Conservation (phyloP, 805 yeast species). For the Saccharomycopsis javanensis region DNA sequence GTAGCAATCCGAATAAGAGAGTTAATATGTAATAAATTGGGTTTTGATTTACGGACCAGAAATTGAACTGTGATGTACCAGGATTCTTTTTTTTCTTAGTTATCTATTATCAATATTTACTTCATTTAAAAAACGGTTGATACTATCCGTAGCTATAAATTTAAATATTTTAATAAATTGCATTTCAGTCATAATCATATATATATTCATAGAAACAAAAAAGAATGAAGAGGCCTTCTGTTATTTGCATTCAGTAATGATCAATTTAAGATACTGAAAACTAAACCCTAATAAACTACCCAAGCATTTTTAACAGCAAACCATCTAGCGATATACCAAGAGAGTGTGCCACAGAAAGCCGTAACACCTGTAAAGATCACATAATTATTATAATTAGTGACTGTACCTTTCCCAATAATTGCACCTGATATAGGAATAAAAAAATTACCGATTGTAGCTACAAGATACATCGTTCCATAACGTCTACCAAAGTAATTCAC, state of each 20-base stretch:
- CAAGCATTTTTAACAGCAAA: constrained; percentile 2
- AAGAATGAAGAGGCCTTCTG: background rate
- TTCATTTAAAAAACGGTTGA: background rate
- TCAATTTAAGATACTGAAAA: background rate
- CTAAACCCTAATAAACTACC: constrained; percentile 6
- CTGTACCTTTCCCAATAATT: constrained; percentile 30
- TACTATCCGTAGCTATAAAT: background rate
- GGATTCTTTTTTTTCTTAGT: background rate
- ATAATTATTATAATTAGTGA: constrained; percentile 1
- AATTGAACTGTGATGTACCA: background rate
- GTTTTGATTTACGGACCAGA: background rate
- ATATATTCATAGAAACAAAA: background rate
- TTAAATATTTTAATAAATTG: background rate
- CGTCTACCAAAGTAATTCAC: constrained; percentile 44
- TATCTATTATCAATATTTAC: background rate
- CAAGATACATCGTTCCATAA: constrained; percentile 48
- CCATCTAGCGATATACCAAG: constrained; percentile 8
- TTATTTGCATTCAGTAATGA: background rate
- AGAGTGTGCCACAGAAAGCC: constrained; percentile 3
- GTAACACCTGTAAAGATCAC: constrained; percentile 8
- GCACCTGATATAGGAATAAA: constrained; percentile 44
- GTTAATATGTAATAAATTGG: background rate
- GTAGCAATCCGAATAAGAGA: background rate
- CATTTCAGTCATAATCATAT: background rate
- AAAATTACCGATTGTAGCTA: constrained; percentile 47